phyloP scores from a whole-genome alignment of 1,139 yeast genomes.

The Diutina catenulata region DNA sequence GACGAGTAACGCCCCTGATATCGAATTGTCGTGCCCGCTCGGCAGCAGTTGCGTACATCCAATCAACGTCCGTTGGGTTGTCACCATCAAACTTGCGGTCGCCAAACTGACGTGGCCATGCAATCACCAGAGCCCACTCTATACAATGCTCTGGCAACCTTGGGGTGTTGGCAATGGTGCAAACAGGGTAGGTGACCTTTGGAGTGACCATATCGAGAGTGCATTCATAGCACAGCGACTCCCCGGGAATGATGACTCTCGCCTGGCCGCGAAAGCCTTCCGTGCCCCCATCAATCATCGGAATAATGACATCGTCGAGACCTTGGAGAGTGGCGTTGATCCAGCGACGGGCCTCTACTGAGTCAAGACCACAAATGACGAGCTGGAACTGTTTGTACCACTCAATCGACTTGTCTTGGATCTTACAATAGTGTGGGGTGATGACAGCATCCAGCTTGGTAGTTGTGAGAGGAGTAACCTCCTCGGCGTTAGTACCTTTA shows the following conservation, averaged over 20 bases:
- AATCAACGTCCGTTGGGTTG: slow-evolving; percentile 50
- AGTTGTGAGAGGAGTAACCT: no score
- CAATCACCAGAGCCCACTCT: slow-evolving; percentile 77
- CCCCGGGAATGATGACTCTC: slow-evolving; percentile 73
- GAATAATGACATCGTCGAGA: slow-evolving; percentile 46
- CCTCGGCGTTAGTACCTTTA: background rate
- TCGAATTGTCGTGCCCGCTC: slow-evolving; percentile 52
- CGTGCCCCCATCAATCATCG: slow-evolving; percentile 90
- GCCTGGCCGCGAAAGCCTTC: slow-evolving; percentile 94
- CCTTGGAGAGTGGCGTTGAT: slow-evolving; percentile 66
- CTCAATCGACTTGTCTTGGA: slow-evolving; percentile 57
- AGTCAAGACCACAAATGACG: slow-evolving; percentile 81
- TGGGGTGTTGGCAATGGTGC: slow-evolving; percentile 93
- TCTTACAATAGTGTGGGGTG: slow-evolving; percentile 47
- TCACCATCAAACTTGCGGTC: slow-evolving; percentile 53
- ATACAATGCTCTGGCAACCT: slow-evolving; percentile 90
- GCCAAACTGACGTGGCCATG: slow-evolving; percentile 52
- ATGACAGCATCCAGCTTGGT: slow-evolving; percentile 35
- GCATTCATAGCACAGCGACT: slow-evolving; percentile 89
- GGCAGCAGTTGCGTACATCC: slow-evolving; percentile 48
- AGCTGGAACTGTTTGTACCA: slow-evolving; percentile 63
- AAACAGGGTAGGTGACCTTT: slow-evolving; percentile 70
- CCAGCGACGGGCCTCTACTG: slow-evolving; percentile 88
- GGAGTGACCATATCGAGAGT: slow-evolving; percentile 67
- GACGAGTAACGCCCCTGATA: slow-evolving; percentile 63